Evolutionary conservation across 176 grass and related monocot genomes (phyloP).

Genomic region (Rhynchospora breviuscula): DNA sequence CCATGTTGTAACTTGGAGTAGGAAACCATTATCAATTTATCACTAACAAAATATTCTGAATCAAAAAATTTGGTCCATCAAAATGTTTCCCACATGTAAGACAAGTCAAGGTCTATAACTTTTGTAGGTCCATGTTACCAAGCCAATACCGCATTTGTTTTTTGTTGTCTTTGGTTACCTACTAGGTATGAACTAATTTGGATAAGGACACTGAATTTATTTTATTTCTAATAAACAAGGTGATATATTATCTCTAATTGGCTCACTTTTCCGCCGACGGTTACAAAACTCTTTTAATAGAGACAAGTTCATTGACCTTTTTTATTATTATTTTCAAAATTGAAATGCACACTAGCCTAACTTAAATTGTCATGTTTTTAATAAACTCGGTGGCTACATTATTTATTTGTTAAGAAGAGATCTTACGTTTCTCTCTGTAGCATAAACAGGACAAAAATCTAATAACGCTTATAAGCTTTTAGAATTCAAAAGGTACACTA

Average conservation of each 20-base stretch:
- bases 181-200: conserved; percentile 1
- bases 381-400: background rate
- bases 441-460: background rate
- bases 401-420: background rate
- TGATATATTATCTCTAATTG: background rate
- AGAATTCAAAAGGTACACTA: background rate
- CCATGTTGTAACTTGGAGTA: background rate
- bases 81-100: conserved; percentile 20
- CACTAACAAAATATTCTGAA: background rate
- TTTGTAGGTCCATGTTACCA: conserved; percentile 2
- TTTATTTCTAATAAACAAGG: background rate
- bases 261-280: background rate
- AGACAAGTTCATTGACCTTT: background rate
- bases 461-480: background rate
- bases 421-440: background rate
- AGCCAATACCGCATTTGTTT: conserved; percentile 5
- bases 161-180: conserved; percentile 2
- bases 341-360: background rate
- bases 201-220: background rate
- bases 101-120: conserved; percentile 7
- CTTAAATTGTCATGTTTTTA: background rate
- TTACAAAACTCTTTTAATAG: background rate
- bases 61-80: background rate
- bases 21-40: background rate
- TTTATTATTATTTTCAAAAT: background rate